Evolutionary conservation across 345 rosid genomes (phyloP).

Genomic region (Nephelium lappaceum): DNA sequence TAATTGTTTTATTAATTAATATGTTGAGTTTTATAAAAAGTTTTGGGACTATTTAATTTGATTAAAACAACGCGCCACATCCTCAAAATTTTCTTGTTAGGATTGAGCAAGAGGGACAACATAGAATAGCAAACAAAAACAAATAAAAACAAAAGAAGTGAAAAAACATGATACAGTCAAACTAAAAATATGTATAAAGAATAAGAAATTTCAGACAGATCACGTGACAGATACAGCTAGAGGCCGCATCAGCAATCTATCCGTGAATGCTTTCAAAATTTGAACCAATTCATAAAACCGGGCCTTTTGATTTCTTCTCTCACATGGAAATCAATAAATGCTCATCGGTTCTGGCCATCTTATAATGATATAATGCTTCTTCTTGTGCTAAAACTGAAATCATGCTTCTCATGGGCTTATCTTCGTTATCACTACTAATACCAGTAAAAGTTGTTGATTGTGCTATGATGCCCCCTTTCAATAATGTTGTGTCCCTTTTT

Average conservation of each 20-base stretch:
- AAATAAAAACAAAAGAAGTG: neutral
- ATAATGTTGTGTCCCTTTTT: neutral
- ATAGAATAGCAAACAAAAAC: neutral
- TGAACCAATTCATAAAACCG: neutral
- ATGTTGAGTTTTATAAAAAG: too few relatives aligned
- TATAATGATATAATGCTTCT: too few relatives aligned
- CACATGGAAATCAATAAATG: slow-evolving; percentile 2
- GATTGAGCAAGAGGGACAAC: too few relatives aligned
- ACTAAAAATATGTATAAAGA: too few relatives aligned
- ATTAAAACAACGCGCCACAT: too few relatives aligned
- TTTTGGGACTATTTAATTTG: too few relatives aligned
- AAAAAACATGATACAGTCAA: neutral
- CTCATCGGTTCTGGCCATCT: too few relatives aligned
- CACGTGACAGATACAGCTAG: slow-evolving; percentile 23
- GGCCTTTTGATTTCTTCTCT: neutral
- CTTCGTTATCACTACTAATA: neutral
- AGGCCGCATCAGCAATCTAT: neutral
- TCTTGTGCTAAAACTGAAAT: neutral
- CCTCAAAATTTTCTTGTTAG: too few relatives aligned
- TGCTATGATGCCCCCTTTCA: neutral
- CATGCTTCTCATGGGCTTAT: neutral
- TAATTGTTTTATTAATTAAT: too few relatives aligned
- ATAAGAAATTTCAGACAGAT: neutral
- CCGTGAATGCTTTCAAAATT: slow-evolving; percentile 23
- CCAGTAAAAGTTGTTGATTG: neutral